Conservation (phyloP, 495 filamentous ascomycete species). For the Hyaloscypha variabilis region DNA sequence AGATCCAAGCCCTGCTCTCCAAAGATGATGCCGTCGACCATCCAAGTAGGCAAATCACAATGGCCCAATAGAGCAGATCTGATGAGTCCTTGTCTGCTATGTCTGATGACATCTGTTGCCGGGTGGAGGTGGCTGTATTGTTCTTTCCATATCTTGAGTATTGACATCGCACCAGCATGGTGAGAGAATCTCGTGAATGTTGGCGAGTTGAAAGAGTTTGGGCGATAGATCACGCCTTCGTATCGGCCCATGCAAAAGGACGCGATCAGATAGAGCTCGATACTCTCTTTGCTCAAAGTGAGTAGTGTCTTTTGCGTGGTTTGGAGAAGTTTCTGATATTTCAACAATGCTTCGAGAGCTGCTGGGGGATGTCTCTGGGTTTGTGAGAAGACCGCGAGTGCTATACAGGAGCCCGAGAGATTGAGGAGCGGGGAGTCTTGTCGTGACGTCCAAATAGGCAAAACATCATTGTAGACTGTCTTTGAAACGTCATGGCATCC, state of each 20-base stretch:
- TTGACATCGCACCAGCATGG: constrained; percentile 34
- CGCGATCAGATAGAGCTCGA: constrained; percentile 34
- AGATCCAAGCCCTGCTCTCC: constrained; percentile 28
- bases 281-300: constrained; percentile 16
- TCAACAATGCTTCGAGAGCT: constrained; percentile 25
- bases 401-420: constrained; percentile 32
- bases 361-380: constrained; percentile 31
- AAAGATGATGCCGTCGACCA: constrained; percentile 31
- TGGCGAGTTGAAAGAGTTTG: neutral
- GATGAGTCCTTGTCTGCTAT: constrained; percentile 32
- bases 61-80: constrained; percentile 28
- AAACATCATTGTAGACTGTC: constrained; percentile 17
- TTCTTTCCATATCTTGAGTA: constrained; percentile 33
- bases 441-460: constrained; percentile 10
- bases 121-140: constrained; percentile 1
- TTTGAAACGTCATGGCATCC: constrained; percentile 10
- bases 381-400: constrained; percentile 32
- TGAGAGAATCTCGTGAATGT: constrained; percentile 17
- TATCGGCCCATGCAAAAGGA: constrained; percentile 36
- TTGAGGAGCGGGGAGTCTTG: constrained; percentile 28
- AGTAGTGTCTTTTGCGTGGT: neutral
- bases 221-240: constrained; percentile 27
- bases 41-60: constrained; percentile 29
- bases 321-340: constrained; percentile 27
- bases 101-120: constrained; percentile 26